Conservation (phyloP, 176 grass and related monocot species). For the Paspalum vaginatum region DNA sequence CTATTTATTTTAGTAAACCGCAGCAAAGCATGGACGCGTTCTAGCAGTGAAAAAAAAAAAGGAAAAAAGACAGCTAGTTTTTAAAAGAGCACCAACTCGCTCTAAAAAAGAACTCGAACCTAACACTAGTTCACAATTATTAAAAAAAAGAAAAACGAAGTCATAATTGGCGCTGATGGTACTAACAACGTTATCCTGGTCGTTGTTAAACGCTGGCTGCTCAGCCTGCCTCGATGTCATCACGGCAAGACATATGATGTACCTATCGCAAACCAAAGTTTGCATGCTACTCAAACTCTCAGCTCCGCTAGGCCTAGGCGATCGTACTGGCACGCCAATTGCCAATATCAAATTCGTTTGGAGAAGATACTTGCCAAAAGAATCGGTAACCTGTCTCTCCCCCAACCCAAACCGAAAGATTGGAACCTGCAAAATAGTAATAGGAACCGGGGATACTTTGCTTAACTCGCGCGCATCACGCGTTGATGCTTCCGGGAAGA, state of each 20-base stretch:
- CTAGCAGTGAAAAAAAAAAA: too few species aligned
- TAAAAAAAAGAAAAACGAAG: background rate
- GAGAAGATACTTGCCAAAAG: background rate
- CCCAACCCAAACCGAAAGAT: background rate
- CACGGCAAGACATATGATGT: background rate
- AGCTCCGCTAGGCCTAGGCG: too few species aligned
- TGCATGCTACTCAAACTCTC: background rate
- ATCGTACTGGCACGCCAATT: background rate
- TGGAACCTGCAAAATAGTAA: background rate
- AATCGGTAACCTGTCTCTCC: background rate
- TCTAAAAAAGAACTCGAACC: too few species aligned
- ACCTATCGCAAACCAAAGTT: background rate
- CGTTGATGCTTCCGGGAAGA: background rate
- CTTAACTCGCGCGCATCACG: constrained; percentile 2
- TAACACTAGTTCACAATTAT: too few species aligned
- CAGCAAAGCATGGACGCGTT: too few species aligned
- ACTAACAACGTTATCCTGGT: background rate
- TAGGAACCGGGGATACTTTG: background rate
- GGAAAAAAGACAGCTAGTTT: too few species aligned
- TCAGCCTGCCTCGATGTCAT: constrained; percentile 12
- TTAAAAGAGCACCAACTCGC: too few species aligned
- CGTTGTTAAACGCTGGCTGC: background rate
- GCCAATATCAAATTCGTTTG: too few species aligned
- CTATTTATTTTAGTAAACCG: too few species aligned
- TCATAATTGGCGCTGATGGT: background rate